Conservation (phyloP, 805 yeast genomes). For the Barnettozyma vustinii region DNA sequence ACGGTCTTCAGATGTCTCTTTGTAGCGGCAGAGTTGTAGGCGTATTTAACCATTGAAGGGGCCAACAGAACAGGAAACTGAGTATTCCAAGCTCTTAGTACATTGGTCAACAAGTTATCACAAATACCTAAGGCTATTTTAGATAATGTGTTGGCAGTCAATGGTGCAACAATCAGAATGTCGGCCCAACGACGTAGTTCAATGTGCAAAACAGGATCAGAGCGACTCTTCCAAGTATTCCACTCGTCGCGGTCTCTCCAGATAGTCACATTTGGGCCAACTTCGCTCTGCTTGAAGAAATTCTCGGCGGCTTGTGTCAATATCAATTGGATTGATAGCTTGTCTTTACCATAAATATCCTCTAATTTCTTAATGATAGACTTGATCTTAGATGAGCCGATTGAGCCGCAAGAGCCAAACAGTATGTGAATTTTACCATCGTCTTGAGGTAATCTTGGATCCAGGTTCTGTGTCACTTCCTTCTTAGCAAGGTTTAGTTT, state of each 20-base stretch:
- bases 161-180: slow-evolving; percentile 85
- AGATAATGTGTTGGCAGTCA: slow-evolving; percentile 87
- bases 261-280: slow-evolving; percentile 58
- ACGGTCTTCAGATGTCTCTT: slow-evolving; percentile 73
- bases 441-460: slow-evolving; percentile 65
- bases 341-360: slow-evolving; percentile 69
- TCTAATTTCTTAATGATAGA: slow-evolving; percentile 74
- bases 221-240: slow-evolving; percentile 75
- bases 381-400: slow-evolving; percentile 78
- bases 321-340: slow-evolving; percentile 78
- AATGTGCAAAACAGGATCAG: slow-evolving; percentile 91
- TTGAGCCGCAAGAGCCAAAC: slow-evolving; percentile 85
- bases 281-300: slow-evolving; percentile 53
- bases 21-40: slow-evolving; percentile 85
- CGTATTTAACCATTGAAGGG: slow-evolving; percentile 93
- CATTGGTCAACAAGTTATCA: slow-evolving; percentile 86
- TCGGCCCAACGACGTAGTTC: slow-evolving; percentile 97
- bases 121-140: slow-evolving; percentile 89
- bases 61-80: slow-evolving; percentile 84
- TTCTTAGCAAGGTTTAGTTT: slow-evolving; percentile 22
- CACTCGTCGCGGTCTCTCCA: slow-evolving; percentile 97
- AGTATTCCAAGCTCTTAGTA: slow-evolving; percentile 93
- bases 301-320: slow-evolving; percentile 84
- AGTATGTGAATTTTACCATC: slow-evolving; percentile 85
- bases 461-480: slow-evolving; percentile 46